Base-by-base conservation (phyloP, 495 filamentous ascomycete species). In the Apodospora peruviana region DNA sequence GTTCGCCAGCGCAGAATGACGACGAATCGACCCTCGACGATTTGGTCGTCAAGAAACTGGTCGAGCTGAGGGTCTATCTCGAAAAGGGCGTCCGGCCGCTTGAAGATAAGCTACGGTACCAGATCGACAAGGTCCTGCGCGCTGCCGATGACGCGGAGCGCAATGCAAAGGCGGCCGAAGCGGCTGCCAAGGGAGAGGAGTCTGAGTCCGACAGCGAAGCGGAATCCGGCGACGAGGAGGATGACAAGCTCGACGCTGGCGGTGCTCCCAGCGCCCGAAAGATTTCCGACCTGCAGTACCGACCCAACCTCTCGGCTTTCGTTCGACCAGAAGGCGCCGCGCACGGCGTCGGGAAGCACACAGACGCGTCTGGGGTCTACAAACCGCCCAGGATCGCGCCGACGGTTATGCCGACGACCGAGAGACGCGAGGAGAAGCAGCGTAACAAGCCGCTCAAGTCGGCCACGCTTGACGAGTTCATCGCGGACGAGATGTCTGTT, bases 81-180 rank as follows among this genome's bases (percentile, higher is more conserved):
- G 93, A 97, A 56, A 90, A 87, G 59, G 94, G 94, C 43, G 86
- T 95, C 3, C 79, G 85, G 19, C 91, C 91, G 1, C 69, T 97
- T n/a, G 93, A 98, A 63, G 78, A 80, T 36, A 84, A 87, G 35
- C 64, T 95, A 37, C 88, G 87, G 51, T 94, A 91, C 67, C 87
- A 93, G 63, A 83, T 94, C 53, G 88, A 93, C 63, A 91, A 91
- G 61, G 86, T 96, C 17, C 74, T 98, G 19, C 86, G 87, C 47
- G 87, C 88, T 0, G 89, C 88, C 37, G 87, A 91, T 51, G 88
- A 93, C 56, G 80, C 80, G 0, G 81, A 85, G 36, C 56, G 72
- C 53, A 56, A 48, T 50, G 47, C 48, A 12, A 57, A 54, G 50
- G 54, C 46, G 7, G 41, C 45, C 44, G 42, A 62, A 58, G 53